A percentile compares a stretch with the other conserved stretches of the same genome.
Conservation (phyloP, 2,329 filamentous ascomycete species). For the Helminthosporium solani region DNA sequence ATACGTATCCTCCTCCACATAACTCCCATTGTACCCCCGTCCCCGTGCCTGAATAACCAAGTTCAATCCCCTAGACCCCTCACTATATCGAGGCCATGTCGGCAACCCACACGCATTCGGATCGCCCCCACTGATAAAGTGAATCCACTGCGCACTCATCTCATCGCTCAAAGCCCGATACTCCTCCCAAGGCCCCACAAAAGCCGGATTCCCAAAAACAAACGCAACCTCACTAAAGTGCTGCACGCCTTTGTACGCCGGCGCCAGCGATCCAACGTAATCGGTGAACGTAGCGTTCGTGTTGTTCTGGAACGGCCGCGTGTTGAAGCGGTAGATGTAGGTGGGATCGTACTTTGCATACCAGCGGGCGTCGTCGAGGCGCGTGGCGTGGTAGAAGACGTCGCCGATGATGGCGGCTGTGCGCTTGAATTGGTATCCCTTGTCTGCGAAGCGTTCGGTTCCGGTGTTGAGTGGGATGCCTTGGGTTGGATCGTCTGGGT, state of each 20-base stretch:
- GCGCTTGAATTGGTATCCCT: slow-evolving; percentile 55
- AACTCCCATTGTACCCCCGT: slow-evolving; percentile 44
- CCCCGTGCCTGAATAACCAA: slow-evolving; percentile 50
- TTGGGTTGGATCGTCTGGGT: slow-evolving; percentile 36
- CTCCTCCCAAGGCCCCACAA: slow-evolving; percentile 40
- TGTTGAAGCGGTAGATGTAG: slow-evolving; percentile 65
- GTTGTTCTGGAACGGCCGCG: slow-evolving; percentile 31
- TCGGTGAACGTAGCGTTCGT: slow-evolving; percentile 39
- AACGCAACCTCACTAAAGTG: slow-evolving; percentile 57
- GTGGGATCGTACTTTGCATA: slow-evolving; percentile 51
- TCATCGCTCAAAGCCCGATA: slow-evolving; percentile 46
- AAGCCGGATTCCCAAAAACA: slow-evolving; percentile 48
- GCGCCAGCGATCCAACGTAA: slow-evolving; percentile 46
- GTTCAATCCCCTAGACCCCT: slow-evolving; percentile 40
- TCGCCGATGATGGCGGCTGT: slow-evolving; percentile 56
- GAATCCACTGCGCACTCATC: slow-evolving; percentile 50
- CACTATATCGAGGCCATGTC: slow-evolving; percentile 46
- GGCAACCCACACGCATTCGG: slow-evolving; percentile 40
- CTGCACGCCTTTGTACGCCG: slow-evolving; percentile 49
- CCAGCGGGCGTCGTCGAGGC: slow-evolving; percentile 46
- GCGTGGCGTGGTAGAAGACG: slow-evolving; percentile 57
- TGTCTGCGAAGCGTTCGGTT: slow-evolving; percentile 30
- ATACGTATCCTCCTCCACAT: slow-evolving; percentile 47
- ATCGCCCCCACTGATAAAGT: slow-evolving; percentile 45
- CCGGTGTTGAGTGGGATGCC: slow-evolving; percentile 39